A percentile compares a stretch with the other conserved stretches of the same genome.
These are phyloP conservation scores for Schwanniomyces occidentalis DNA, from an alignment of 805 yeast genomes.

Conservation along the genomic window DNA sequence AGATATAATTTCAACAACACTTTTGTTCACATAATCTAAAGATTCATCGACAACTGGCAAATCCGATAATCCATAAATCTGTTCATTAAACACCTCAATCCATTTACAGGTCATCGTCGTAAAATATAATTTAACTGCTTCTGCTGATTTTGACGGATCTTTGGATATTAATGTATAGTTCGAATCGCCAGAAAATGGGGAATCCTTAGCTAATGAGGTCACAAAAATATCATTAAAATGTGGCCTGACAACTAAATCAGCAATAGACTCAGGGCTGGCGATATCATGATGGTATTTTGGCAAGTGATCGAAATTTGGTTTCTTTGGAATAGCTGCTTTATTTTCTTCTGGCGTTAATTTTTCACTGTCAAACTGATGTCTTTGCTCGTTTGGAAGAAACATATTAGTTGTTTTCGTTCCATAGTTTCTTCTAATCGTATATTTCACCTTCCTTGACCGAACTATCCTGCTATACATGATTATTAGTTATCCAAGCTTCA, in stretches of 20 bases:
- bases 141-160: slow-evolving; percentile 10
- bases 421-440: too few relatives aligned
- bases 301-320: slow-evolving; percentile 17
- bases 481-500: too few relatives aligned
- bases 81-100: slow-evolving; percentile 26
- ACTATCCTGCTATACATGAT: too few relatives aligned
- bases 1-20: neutral
- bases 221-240: slow-evolving; percentile 29
- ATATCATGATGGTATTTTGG: slow-evolving; percentile 27
- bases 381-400: slow-evolving; percentile 31
- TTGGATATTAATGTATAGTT: slow-evolving; percentile 21
- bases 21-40: slow-evolving; percentile 12
- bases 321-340: slow-evolving; percentile 34
- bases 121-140: slow-evolving; percentile 24
- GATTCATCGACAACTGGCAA: slow-evolving; percentile 12
- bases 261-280: slow-evolving; percentile 31
- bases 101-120: slow-evolving; percentile 29
- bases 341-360: slow-evolving; percentile 28
- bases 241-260: slow-evolving; percentile 34
- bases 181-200: slow-evolving; percentile 28
- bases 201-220: slow-evolving; percentile 27
- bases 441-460: too few relatives aligned
- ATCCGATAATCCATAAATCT: slow-evolving; percentile 15
- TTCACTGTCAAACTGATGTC: slow-evolving; percentile 28
- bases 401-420: slow-evolving; percentile 11